A percentile compares a stretch with the other conserved stretches of the same genome.
Evolutionary conservation across 441 rosid genomes (phyloP).

Genomic region (Arabidopsis lyrata): DNA sequence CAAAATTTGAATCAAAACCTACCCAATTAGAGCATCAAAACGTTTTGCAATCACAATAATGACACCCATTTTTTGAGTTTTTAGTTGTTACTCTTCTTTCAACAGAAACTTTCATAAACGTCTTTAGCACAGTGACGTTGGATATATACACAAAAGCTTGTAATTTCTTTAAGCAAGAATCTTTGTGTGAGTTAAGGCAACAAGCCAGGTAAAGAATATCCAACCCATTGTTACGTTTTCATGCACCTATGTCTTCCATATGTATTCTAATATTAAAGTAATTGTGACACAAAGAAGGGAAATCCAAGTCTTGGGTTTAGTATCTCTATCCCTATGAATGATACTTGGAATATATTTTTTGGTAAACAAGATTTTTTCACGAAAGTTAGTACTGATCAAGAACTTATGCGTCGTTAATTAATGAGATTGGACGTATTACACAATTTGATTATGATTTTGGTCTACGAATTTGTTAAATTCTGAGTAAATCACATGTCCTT

Average conservation of each 20-base stretch:
- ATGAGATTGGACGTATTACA: constrained; percentile 39
- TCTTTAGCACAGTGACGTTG: constrained; percentile 40
- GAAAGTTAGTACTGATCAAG: constrained; percentile 28
- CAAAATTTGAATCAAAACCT: constrained; percentile 7
- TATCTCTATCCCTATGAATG: neutral
- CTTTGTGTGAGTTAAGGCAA: constrained; percentile 29
- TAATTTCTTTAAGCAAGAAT: constrained; percentile 37
- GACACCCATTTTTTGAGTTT: constrained; percentile 60
- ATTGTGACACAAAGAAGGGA: constrained; percentile 16
- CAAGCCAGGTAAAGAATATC: constrained; percentile 46
- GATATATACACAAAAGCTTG: constrained; percentile 39
- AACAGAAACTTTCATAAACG: constrained; percentile 32
- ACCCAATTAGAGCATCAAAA: constrained; percentile 81
- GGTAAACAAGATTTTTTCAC: constrained; percentile 31
- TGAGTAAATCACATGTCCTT: constrained; percentile 22
- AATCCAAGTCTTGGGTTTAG: constrained; percentile 41
- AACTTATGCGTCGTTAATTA: constrained; percentile 18
- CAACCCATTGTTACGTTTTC: constrained; percentile 27
- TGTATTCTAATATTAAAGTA: constrained; percentile 1
- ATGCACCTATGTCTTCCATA: constrained; percentile 17
- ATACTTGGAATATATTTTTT: neutral
- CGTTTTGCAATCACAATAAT: constrained; percentile 62
- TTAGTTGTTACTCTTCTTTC: constrained; percentile 11
- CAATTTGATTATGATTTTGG: constrained; percentile 31
- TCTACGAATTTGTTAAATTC: constrained; percentile 15